Evolutionary conservation across 805 yeast genomes (phyloP), one percentile per base, ranked within the genome.

Genomic region (Cyberlindnera sargentensis): DNA sequence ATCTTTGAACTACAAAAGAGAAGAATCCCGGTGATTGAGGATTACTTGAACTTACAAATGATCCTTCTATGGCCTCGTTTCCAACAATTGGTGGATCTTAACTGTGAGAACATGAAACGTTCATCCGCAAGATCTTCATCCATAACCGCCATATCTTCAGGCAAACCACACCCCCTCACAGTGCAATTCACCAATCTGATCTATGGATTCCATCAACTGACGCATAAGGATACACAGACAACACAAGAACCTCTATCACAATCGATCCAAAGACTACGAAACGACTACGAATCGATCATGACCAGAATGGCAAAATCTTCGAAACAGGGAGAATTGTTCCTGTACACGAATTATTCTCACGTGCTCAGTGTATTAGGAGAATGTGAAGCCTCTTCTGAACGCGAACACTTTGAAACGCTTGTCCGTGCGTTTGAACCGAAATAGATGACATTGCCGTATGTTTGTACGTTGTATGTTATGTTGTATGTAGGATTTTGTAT

Each of bases 41-140:
- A 78, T 46, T 85, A 83, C 59, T 70, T 83, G 49, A 80, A 84
- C 52, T 68, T 76, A 11, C 78, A 84, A 48, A 62, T 81, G 47
- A 75, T 87, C 41, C 61, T 74, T 4, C 65, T 91, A 37, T 93
- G 98, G 98, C 96, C 97, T 0, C 78, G 75, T 46, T 84, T 90
- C 56, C 90, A 89, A 55, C 72, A 70, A 37, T 68, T 87, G 31
- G 73, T 90, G 35, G 96, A 89, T 58, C 65, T 76, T 31, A 86
- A 91, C 53, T 82, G 95, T 53, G 84, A 80, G 23, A 76, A 80
- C 40, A 60, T 80, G 83, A 48, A 75, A 70, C 41, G 73, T 73
- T 15, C 61, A 61, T 39, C 68, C 51, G 46, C 73, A 20, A 66
- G 63, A 58, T 48, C 52, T 26, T 55, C 61, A 6, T 53, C 56